Base-by-base conservation (phyloP, 805 yeast species). In the Wickerhamiella sorbophila region DNA sequence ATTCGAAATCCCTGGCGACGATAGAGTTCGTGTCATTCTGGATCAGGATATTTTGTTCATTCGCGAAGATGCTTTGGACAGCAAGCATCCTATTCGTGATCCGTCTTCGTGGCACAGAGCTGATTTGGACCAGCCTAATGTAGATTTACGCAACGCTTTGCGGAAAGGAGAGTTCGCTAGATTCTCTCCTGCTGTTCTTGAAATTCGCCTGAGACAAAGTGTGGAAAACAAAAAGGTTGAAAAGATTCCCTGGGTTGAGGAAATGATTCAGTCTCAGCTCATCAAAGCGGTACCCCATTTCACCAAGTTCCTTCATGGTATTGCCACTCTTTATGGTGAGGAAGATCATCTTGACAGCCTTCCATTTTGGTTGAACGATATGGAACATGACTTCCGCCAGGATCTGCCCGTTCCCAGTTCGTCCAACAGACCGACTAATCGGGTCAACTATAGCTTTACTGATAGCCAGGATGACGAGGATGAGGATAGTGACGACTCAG, bases 1-100 rank as follows among this genome's bases (percentile, higher is more conserved):
- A 2, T 88, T 91, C 68, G 96, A 88, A 67, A 88, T 88, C 53
- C 98, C 98, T 2, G 96, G 96, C 44, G 97, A 91, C 59, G 93
- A 87, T 59, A 74, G 88, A 55, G 79, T 87, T 31, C 77, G 97
- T 58, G 77, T 91, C 46, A 78, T 83, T 35, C 83, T 88, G 48
- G 97, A 88, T 62, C 79, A 93, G 14, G 91, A 91, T 58, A 75
- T 91, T 43, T 57, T 78, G 40, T 87, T 83, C 57, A 78, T 88
- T 47, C 75, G 97, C 53, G 98, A 88, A 59, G 97, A 88, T 59
- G 63, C 88, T 0, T 80, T 88, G 56, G 95, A 87, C 60, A 63
- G 69, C 36, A 77, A 75, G 48, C 72, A 87, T 52, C 97, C 98
- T 15, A 80, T 86, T 47, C 79, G 98, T 63, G 82, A 85, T 56